Conservation (phyloP, 495 filamentous ascomycete genomes). For the Hypoxylon rickii region DNA sequence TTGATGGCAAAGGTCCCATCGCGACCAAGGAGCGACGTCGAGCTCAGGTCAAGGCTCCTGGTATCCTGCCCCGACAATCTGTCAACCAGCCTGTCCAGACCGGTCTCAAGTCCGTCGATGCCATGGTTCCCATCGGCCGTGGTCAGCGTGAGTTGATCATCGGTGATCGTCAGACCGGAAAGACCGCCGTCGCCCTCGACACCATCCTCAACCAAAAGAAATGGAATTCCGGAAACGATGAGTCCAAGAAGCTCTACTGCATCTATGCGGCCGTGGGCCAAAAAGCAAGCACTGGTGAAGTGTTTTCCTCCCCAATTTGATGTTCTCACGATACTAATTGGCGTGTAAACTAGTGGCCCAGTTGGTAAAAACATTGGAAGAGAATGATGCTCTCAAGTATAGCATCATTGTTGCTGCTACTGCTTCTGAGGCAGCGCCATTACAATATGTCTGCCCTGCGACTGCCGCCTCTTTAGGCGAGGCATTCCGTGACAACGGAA, state of each 20-base stretch:
- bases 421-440: slow-evolving; percentile 92
- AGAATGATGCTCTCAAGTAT: slow-evolving; percentile 99
- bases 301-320: too few relatives aligned
- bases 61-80: slow-evolving; percentile 94
- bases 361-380: slow-evolving; percentile 98
- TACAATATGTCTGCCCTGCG: slow-evolving; percentile 96
- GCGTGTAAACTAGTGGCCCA: too few relatives aligned
- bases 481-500: slow-evolving; percentile 89
- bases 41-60: slow-evolving; percentile 98
- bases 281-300: too few relatives aligned
- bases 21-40: slow-evolving; percentile 90
- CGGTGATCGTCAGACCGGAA: slow-evolving; percentile 99
- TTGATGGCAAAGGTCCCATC: slow-evolving; percentile 97
- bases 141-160: slow-evolving; percentile 99
- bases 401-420: slow-evolving; percentile 92
- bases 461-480: slow-evolving; percentile 84
- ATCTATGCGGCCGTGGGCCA: slow-evolving; percentile 98
- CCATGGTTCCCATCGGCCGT: slow-evolving; percentile 99
- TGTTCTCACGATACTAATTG: too few relatives aligned
- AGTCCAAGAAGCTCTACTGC: slow-evolving; percentile 98
- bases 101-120: slow-evolving; percentile 98
- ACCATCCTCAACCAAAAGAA: slow-evolving; percentile 99
- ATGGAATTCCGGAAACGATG: slow-evolving; percentile 88
- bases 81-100: slow-evolving; percentile 99
- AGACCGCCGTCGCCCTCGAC: slow-evolving; percentile 98